A percentile compares a stretch with the other conserved stretches of the same genome.
These are phyloP conservation scores for Dictyostelium citrinum DNA, from an alignment of 78 protist genomes.

Conservation along the genomic window DNA sequence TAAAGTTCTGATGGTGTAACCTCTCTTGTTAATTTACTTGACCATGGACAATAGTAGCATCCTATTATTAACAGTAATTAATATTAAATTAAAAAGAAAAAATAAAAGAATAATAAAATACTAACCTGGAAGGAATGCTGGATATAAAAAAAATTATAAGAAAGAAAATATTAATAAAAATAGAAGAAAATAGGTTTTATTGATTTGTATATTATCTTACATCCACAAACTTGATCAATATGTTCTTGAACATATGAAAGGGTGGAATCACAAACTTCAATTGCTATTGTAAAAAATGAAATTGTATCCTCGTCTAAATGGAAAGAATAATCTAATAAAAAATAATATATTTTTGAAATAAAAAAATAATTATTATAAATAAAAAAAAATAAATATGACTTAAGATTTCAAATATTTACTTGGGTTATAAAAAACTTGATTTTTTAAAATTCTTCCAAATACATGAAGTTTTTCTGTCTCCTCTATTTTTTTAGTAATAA, in stretches of 20 bases:
- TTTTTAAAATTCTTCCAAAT: background rate
- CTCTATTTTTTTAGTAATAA: background rate
- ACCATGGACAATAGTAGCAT: background rate
- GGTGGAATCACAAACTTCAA: conserved; percentile 18
- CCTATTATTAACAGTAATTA: no score
- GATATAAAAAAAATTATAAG: no score
- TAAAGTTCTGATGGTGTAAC: background rate
- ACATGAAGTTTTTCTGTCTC: background rate
- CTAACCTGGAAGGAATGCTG: background rate
- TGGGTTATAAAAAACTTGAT: background rate
- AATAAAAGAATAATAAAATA: no score
- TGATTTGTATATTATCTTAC: background rate
- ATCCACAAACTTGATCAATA: conserved; percentile 32
- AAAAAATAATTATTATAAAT: background rate
- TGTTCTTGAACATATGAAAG: conserved; percentile 2
- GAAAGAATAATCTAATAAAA: background rate
- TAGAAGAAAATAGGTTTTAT: no score
- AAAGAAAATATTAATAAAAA: no score
- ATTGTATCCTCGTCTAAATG: background rate
- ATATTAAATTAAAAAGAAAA: no score
- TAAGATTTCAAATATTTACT: background rate
- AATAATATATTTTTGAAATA: no score
- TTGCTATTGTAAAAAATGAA: conserved; percentile 16
- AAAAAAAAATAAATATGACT: no score
- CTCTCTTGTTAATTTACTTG: background rate